These are phyloP conservation scores for Teunomyces kruisii DNA, from an alignment of 805 yeast genomes.

Conservation along the genomic window DNA sequence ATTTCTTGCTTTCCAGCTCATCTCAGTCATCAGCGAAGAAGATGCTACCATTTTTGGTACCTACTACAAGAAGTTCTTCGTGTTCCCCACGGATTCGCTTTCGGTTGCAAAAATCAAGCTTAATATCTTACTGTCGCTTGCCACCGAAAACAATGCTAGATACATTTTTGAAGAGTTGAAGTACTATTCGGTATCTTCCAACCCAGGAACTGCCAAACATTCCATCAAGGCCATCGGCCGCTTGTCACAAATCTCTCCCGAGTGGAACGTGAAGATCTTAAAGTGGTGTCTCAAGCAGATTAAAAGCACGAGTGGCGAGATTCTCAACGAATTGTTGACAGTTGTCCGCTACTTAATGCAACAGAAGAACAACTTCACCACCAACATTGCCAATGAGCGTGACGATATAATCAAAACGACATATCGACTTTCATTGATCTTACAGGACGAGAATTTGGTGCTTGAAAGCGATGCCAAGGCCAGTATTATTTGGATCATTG, in stretches of 20 bases:
- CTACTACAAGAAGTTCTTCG: slow-evolving; percentile 49
- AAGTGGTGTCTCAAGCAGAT: slow-evolving; percentile 63
- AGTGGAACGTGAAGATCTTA: slow-evolving; percentile 55
- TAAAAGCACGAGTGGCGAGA: slow-evolving; percentile 25
- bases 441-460: slow-evolving; percentile 20
- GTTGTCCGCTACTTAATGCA: slow-evolving; percentile 75
- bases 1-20: slow-evolving; percentile 45
- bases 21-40: slow-evolving; percentile 37
- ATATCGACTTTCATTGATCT: slow-evolving; percentile 42
- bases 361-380: slow-evolving; percentile 29
- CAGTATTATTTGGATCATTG: slow-evolving; percentile 86
- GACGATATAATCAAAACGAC: slow-evolving; percentile 54
- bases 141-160: slow-evolving; percentile 51
- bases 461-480: slow-evolving; percentile 61
- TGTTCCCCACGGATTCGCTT: slow-evolving; percentile 54
- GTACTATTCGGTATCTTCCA: slow-evolving; percentile 38
- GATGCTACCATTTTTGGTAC: slow-evolving; percentile 30
- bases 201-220: slow-evolving; percentile 30
- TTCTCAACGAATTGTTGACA: slow-evolving; percentile 66
- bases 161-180: slow-evolving; percentile 61
- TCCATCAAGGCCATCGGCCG: slow-evolving; percentile 63
- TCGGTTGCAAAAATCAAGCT: slow-evolving; percentile 54
- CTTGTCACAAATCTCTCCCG: slow-evolving; percentile 49
- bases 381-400: slow-evolving; percentile 10
- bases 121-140: slow-evolving; percentile 57